These are phyloP conservation scores for Suillus variegatus DNA, from an alignment of 768 basidiomycete species.

Conservation along the genomic window DNA sequence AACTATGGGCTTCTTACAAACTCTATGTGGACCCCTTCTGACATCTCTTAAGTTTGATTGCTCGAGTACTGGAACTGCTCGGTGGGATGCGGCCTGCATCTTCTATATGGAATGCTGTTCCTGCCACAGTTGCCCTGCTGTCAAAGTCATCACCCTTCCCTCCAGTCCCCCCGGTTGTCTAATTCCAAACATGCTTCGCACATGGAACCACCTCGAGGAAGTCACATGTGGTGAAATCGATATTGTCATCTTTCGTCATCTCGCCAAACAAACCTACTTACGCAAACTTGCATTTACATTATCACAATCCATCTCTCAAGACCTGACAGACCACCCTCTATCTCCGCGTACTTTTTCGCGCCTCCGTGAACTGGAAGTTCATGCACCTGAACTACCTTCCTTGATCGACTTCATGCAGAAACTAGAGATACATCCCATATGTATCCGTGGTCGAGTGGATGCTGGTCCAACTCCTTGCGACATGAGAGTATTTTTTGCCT, in stretches of 20 bases:
- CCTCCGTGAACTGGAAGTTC: not conserved
- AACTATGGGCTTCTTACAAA: not conserved
- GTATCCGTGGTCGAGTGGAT: not conserved
- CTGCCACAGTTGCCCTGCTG: not conserved
- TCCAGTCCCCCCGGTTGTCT: not conserved
- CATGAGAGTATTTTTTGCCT: not conserved
- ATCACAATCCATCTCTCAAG: not conserved
- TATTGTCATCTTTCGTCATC: not conserved
- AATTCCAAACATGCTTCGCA: not conserved
- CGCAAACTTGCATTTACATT: not conserved
- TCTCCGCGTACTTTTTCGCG: not conserved
- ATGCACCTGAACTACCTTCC: not conserved
- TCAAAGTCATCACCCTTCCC: not conserved
- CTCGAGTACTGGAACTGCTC: not conserved
- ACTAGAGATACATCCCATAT: not conserved
- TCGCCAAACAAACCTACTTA: not conserved
- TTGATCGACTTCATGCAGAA: not conserved
- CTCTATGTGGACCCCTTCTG: not conserved
- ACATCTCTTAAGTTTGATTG: not conserved
- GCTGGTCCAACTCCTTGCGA: not conserved
- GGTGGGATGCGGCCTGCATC: not conserved
- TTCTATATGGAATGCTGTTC: not conserved
- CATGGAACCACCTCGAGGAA: not conserved
- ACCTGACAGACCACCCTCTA: not conserved
- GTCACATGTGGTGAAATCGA: conserved; percentile 4